Base-by-base conservation (phyloP, 1,284 basidiomycete genomes). In the Marasmius tenuissimus region DNA sequence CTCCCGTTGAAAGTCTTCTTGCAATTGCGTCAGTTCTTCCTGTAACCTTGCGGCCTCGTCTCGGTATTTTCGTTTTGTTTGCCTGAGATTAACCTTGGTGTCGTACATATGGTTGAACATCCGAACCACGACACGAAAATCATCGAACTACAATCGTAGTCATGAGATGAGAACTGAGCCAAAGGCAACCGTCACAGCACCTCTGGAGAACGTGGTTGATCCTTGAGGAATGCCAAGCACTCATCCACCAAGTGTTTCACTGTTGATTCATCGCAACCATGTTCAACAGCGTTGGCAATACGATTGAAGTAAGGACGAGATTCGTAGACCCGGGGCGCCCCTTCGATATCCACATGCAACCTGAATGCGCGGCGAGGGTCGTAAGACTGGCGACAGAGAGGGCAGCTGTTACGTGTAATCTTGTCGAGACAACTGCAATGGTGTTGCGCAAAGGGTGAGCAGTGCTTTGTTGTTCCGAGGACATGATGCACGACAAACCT, bases 331-430 rank as follows among this genome's bases (percentile, higher is more conserved):
- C 63, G 58, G 57, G 35, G 45, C 37, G 33, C 52, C 58, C 62
- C 61, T 63, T 79, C 77, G 48, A 78, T 59, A 66, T 84, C 82
- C 50, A 84, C 65, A 66, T 81, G 82, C 49, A 85, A 76, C 65
- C 72, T 77, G 59, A 78, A 71, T 47, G 74, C 72, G 4, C 72
- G 64, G 16, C 71, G 66, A 9, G 69, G 66, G 39, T 80, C 73
- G 67, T 80, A 83, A 45, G 72, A 70, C 5, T 63, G 72, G 34
- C 82, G 77, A 71, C 83, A 85, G 49, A 90, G 78, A 9, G 88
- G 88, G 63, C 88, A 90, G 55, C 76, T 75, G 33, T 76, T 77
- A 55, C 85, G 84, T 50, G 73, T 70, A 64, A 85, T 76, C 37
- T 75, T 74, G 37, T 75, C 65, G 39, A 81, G 70, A 63, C 80